Conservation (phyloP, 2,329 filamentous ascomycete species). For the Clarireedia monteithiana region DNA sequence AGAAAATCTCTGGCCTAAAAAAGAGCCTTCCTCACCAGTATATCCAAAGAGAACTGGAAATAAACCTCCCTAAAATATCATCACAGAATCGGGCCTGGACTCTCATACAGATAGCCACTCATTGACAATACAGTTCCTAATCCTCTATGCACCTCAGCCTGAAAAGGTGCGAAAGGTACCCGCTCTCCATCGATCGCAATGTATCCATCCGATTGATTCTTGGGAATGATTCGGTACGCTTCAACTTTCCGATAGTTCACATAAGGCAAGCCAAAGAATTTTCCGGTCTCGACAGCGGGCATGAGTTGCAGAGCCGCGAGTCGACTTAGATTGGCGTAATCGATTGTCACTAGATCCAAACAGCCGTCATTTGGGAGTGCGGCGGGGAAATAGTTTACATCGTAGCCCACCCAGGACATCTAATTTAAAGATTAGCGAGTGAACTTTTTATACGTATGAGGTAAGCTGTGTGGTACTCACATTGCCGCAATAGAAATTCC, state of each 20-base stretch:
- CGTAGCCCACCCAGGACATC: conserved; percentile 83
- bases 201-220: conserved; percentile 60
- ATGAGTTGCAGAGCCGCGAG: conserved; percentile 59
- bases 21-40: neutral
- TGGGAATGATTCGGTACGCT: conserved; percentile 74
- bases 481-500: conserved; percentile 89
- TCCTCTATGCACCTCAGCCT: conserved; percentile 75
- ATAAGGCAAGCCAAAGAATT: conserved; percentile 68
- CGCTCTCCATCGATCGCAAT: conserved; percentile 90
- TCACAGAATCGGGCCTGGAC: neutral
- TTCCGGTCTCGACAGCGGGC: conserved; percentile 58
- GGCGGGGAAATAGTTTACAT: conserved; percentile 78
- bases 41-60: neutral
- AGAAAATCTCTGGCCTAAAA: too few relatives aligned
- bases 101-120: conserved; percentile 3
- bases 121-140: conserved; percentile 56
- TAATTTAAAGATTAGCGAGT: conserved; percentile 22
- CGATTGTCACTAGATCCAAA: conserved; percentile 72
- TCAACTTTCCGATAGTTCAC: conserved; percentile 73
- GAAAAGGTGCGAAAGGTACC: conserved; percentile 77
- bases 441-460: neutral
- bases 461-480: conserved; percentile 36
- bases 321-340: conserved; percentile 59
- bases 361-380: conserved; percentile 73
- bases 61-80: neutral